Evolutionary conservation across 1,284 basidiomycete species (phyloP).

Genomic region (Ganoderma sinense): DNA sequence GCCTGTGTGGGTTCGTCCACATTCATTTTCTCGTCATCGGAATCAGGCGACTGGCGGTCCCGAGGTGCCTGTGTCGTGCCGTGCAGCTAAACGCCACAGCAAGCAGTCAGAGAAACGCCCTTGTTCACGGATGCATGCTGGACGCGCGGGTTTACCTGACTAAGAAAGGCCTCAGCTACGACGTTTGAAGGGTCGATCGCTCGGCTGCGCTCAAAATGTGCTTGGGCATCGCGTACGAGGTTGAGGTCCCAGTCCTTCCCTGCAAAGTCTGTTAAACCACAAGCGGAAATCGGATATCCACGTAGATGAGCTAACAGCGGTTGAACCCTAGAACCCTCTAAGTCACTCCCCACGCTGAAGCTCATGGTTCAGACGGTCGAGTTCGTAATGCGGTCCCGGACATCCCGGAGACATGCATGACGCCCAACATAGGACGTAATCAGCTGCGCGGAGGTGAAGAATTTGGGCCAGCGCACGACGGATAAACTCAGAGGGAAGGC

Average conservation of each 20-base stretch:
- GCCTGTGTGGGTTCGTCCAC: slow-evolving; percentile 35
- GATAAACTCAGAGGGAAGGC: neutral
- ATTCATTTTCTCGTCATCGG: slow-evolving; percentile 53
- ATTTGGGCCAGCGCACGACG: neutral
- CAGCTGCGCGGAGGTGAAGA: neutral
- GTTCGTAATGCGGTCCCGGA: slow-evolving; percentile 5
- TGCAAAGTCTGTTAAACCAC: slow-evolving; percentile 2
- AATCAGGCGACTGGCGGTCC: slow-evolving; percentile 39
- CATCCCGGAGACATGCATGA: neutral
- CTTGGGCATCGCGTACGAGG: slow-evolving; percentile 63
- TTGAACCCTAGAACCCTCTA: neutral
- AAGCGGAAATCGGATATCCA: slow-evolving; percentile 27
- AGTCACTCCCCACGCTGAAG: neutral
- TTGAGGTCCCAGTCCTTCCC: slow-evolving; percentile 39
- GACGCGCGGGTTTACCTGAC: slow-evolving; percentile 50
- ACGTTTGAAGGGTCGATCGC: slow-evolving; percentile 64
- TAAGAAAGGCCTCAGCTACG: slow-evolving; percentile 58
- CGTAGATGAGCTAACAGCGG: slow-evolving; percentile 9
- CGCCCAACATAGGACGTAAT: neutral
- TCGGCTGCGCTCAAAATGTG: slow-evolving; percentile 69
- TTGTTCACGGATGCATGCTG: slow-evolving; percentile 4
- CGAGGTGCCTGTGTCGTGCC: slow-evolving; percentile 18
- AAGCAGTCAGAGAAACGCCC: slow-evolving; percentile 11
- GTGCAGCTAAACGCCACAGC: slow-evolving; percentile 29
- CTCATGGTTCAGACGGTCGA: neutral